Percentiles rank a stretch among this genome's conserved stretches.
Evolutionary conservation across 2,329 filamentous ascomycete species (phyloP).

Genomic region (Akanthomyces muscarius): DNA sequence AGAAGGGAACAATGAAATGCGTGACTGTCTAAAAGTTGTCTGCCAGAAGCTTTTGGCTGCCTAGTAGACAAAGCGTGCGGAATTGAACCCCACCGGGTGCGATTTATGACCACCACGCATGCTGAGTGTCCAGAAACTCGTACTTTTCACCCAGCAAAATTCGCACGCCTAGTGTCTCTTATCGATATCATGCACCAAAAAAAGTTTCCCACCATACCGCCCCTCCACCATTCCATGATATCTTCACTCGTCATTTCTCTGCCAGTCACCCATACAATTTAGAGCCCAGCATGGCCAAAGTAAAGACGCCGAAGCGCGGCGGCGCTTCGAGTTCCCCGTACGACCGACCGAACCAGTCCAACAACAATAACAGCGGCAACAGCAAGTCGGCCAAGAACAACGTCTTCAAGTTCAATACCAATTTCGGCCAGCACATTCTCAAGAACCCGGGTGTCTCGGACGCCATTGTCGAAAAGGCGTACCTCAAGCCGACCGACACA

Average conservation of each 20-base stretch:
- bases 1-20: neutral
- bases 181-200: slow-evolving; percentile 26
- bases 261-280: neutral
- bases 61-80: neutral
- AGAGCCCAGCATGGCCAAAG: slow-evolving; percentile 47
- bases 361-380: slow-evolving; percentile 20
- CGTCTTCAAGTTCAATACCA: slow-evolving; percentile 96
- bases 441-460: slow-evolving; percentile 86
- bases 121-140: neutral
- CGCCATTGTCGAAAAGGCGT: slow-evolving; percentile 68
- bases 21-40: neutral
- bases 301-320: slow-evolving; percentile 49
- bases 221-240: slow-evolving; percentile 18
- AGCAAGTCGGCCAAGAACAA: slow-evolving; percentile 56
- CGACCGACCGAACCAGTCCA: slow-evolving; percentile 33
- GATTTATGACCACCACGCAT: neutral
- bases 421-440: slow-evolving; percentile 83
- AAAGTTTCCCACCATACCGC: slow-evolving; percentile 24
- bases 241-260: neutral
- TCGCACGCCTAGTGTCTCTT: slow-evolving; percentile 10
- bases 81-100: neutral
- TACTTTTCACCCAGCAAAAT: neutral
- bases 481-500: slow-evolving; percentile 82
- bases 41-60: neutral
- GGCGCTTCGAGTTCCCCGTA: slow-evolving; percentile 41